phyloP scores from a whole-genome alignment of 164 flowering plant species.

The Vitis riparia region DNA sequence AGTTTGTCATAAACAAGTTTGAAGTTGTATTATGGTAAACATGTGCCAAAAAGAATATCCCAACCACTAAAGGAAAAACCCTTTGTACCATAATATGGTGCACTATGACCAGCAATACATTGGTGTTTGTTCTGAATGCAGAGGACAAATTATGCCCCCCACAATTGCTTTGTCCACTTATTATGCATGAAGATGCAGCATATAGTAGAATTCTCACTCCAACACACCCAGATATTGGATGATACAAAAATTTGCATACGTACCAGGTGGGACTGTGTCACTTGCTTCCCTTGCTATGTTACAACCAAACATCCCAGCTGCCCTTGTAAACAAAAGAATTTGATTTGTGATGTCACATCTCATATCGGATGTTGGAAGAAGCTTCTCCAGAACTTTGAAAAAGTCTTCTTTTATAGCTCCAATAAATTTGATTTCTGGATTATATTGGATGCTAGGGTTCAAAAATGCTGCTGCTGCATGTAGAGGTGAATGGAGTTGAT shows the following conservation, averaged over 20 bases:
- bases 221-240: not conserved
- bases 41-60: not conserved
- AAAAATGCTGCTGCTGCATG: constrained; percentile 94
- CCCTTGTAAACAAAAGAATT: constrained; percentile 63
- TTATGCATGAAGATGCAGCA: not conserved
- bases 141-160: not conserved
- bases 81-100: not conserved
- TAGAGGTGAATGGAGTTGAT: constrained; percentile 83
- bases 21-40: not conserved
- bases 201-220: not conserved
- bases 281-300: constrained; percentile 83
- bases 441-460: constrained; percentile 90
- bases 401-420: constrained; percentile 73
- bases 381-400: constrained; percentile 67
- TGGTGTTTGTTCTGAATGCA: not conserved
- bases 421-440: constrained; percentile 73
- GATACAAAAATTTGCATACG: constrained; percentile 3
- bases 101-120: not conserved
- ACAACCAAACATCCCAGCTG: constrained; percentile 80
- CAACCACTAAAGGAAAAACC: not conserved
- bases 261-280: constrained; percentile 79
- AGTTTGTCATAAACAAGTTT: not conserved
- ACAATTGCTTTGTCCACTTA: not conserved
- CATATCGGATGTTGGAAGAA: constrained; percentile 75
- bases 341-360: constrained; percentile 81